Conservation (phyloP, 495 filamentous ascomycete species). For the Eremomyces bilateralis region DNA sequence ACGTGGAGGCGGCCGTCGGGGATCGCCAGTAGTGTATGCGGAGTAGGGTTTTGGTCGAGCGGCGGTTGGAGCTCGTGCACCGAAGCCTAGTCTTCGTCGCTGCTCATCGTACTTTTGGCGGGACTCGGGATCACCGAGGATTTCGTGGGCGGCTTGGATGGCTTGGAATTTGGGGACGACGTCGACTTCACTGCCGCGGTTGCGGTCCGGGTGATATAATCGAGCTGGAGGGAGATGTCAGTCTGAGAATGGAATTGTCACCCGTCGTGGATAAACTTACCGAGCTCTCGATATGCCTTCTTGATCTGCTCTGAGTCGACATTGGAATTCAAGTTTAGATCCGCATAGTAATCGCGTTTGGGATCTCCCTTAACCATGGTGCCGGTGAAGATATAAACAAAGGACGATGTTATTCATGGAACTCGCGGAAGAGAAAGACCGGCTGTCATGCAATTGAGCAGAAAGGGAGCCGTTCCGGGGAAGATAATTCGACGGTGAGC, state of each 20-base stretch:
- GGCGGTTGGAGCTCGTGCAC: conserved; percentile 6
- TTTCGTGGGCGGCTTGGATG: conserved; percentile 70
- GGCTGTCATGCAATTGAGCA: too few species aligned
- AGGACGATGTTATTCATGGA: too few species aligned
- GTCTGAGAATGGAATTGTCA: background rate
- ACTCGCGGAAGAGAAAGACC: too few species aligned
- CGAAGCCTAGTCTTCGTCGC: conserved; percentile 22
- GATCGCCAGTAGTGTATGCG: conserved; percentile 2
- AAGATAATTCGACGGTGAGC: too few species aligned
- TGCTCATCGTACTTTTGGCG: conserved; percentile 60
- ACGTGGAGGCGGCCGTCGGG: conserved; percentile 18
- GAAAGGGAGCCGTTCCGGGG: too few species aligned
- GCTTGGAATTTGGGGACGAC: conserved; percentile 62
- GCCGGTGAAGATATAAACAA: too few species aligned
- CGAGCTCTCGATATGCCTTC: conserved; percentile 68
- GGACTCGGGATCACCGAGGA: conserved; percentile 44
- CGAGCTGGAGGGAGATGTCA: conserved; percentile 30
- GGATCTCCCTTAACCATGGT: conserved; percentile 16
- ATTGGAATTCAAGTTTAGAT: conserved; percentile 42
- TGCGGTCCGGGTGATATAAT: conserved; percentile 75
- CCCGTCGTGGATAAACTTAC: conserved; percentile 22
- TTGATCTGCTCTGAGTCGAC: conserved; percentile 55
- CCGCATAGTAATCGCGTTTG: conserved; percentile 58
- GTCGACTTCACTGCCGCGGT: conserved; percentile 59
- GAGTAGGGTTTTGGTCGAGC: conserved; percentile 1